Evolutionary conservation across 2,329 filamentous ascomycete genomes (phyloP).

Genomic region (Aspergillus sp.): DNA sequence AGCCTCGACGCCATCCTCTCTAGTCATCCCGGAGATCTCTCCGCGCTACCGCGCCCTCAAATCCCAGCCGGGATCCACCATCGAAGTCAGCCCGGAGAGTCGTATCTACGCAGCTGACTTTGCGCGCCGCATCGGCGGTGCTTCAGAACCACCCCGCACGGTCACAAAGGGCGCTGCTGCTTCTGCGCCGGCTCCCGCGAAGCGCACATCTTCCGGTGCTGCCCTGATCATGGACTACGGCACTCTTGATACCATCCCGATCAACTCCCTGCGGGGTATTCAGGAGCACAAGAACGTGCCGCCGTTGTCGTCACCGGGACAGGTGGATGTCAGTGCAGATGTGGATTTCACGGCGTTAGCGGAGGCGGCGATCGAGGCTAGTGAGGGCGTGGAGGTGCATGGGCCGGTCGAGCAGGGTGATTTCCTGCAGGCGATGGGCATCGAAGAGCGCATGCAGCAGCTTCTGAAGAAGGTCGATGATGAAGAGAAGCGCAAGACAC

Average conservation of each 20-base stretch:
- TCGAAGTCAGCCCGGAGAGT: conserved; percentile 90
- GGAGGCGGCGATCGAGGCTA: conserved; percentile 75
- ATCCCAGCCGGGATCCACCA: conserved; percentile 65
- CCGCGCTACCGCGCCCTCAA: conserved; percentile 76
- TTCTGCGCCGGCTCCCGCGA: conserved; percentile 48
- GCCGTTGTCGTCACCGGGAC: conserved; percentile 76
- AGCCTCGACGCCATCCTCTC: conserved; percentile 75
- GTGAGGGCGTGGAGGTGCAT: conserved; percentile 82
- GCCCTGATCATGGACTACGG: conserved; percentile 97
- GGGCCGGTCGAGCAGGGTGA: conserved; percentile 83
- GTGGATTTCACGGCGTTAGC: conserved; percentile 90
- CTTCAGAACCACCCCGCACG: conserved; percentile 38
- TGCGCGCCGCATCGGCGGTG: conserved; percentile 78
- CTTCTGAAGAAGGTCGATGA: conserved; percentile 56
- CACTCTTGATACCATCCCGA: conserved; percentile 72
- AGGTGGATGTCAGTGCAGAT: conserved; percentile 86
- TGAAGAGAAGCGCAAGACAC: conserved; percentile 58
- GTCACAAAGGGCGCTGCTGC: conserved; percentile 18
- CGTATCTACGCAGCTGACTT: conserved; percentile 79
- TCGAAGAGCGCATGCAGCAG: conserved; percentile 72
- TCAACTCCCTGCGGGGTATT: conserved; percentile 90
- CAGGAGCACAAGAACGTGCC: conserved; percentile 73
- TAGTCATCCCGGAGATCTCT: conserved; percentile 81
- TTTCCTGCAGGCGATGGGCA: conserved; percentile 81
- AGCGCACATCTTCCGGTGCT: conserved; percentile 71